These are phyloP conservation scores for Flagelloscypha sp. DNA, from an alignment of 768 basidiomycete species.

Conservation along the genomic window DNA sequence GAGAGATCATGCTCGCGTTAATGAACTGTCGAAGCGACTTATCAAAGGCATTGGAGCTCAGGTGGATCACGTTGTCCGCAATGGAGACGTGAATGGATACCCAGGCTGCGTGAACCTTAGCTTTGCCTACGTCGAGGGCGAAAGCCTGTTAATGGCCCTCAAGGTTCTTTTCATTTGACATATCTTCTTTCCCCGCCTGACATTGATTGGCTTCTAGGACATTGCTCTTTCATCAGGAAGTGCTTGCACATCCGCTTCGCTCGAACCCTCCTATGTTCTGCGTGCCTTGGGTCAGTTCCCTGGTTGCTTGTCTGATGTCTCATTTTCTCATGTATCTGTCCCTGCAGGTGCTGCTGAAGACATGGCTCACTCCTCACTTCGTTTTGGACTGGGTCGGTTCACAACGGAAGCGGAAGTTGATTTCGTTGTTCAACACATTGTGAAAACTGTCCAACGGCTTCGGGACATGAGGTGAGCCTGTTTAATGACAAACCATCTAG, in stretches of 20 bases:
- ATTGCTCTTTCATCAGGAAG: conserved; percentile 97
- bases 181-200: conserved; percentile 5
- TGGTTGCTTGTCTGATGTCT: not conserved
- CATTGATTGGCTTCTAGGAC: conserved; percentile 44
- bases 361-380: conserved; percentile 96
- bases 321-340: not conserved
- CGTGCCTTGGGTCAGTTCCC: conserved; percentile 75
- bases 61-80: conserved; percentile 88
- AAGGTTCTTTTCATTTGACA: conserved; percentile 47
- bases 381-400: conserved; percentile 96
- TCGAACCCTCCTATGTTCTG: conserved; percentile 97
- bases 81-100: conserved; percentile 88
- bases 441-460: conserved; percentile 76
- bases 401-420: conserved; percentile 97
- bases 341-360: conserved; percentile 84
- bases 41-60: conserved; percentile 72
- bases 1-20: conserved; percentile 75
- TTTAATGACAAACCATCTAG: conserved; percentile 6
- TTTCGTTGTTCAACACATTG: conserved; percentile 83
- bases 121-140: conserved; percentile 95
- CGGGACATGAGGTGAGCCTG: conserved; percentile 81
- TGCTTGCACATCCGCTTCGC: conserved; percentile 95
- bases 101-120: conserved; percentile 94
- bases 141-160: conserved; percentile 93
- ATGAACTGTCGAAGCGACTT: conserved; percentile 70